Percentiles rank a stretch among this genome's conserved stretches.
Evolutionary conservation across 2,329 filamentous ascomycete genomes (phyloP).

Genomic region (Aureobasidium leucospermi): DNA sequence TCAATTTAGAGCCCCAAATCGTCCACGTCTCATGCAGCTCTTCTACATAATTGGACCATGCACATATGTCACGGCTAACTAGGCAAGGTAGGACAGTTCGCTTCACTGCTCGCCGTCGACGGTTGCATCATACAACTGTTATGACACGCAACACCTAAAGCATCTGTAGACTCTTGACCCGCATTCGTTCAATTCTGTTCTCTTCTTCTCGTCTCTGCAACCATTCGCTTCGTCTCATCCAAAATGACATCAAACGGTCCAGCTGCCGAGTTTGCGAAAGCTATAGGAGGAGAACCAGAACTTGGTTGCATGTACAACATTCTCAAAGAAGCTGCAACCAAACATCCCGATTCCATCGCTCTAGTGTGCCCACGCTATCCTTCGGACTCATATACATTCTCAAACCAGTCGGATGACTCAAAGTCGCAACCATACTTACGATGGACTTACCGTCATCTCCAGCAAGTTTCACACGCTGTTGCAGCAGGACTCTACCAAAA

Average conservation of each 20-base stretch:
- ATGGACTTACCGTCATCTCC: neutral
- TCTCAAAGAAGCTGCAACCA: neutral
- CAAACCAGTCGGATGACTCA: neutral
- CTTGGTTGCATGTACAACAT: neutral
- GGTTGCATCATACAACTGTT: too few relatives aligned
- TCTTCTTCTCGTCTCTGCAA: too few relatives aligned
- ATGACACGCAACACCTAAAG: too few relatives aligned
- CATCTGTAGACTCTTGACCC: too few relatives aligned
- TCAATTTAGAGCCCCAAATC: too few relatives aligned
- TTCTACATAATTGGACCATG: too few relatives aligned
- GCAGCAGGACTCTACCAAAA: neutral
- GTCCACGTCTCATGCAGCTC: too few relatives aligned
- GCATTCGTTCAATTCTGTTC: too few relatives aligned
- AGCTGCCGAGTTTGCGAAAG: neutral
- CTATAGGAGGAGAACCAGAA: neutral
- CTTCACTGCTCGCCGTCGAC: too few relatives aligned
- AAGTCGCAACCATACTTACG: neutral
- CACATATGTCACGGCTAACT: too few relatives aligned
- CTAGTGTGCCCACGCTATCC: neutral
- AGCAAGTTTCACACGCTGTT: neutral
- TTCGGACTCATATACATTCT: neutral
- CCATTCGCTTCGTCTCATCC: neutral
- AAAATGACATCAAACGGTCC: neutral
- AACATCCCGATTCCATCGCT: neutral
- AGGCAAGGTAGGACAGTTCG: too few relatives aligned